A percentile compares a stretch with the other conserved stretches of the same genome.
These are phyloP conservation scores for Pulveroboletus sp. DNA, from an alignment of 768 basidiomycete species.

Conservation along the genomic window DNA sequence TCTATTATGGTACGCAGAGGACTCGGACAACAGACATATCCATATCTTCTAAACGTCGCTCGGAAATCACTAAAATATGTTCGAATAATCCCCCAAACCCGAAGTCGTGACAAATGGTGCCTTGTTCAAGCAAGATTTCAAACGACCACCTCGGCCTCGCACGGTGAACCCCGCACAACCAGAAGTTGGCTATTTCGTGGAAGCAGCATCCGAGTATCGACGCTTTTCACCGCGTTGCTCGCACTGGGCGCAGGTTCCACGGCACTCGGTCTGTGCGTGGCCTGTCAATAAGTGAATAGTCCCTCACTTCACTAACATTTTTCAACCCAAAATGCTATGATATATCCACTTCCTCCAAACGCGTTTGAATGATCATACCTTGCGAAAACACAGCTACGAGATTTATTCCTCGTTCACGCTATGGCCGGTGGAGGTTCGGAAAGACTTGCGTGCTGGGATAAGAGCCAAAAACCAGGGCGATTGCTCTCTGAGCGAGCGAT, in stretches of 20 bases:
- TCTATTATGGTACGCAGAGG: background rate
- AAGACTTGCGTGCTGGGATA: slow-evolving; percentile 62
- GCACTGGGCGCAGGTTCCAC: slow-evolving; percentile 37
- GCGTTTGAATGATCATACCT: background rate
- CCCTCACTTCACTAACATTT: background rate
- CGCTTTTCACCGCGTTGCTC: slow-evolving; percentile 36
- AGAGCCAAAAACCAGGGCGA: slow-evolving; percentile 59
- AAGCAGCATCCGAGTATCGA: slow-evolving; percentile 32
- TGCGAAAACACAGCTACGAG: slow-evolving; percentile 39
- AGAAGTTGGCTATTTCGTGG: slow-evolving; percentile 7
- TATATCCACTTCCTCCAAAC: background rate
- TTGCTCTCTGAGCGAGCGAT: slow-evolving; percentile 44
- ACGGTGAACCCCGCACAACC: background rate
- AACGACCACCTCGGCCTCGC: slow-evolving; percentile 11
- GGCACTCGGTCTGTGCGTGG: slow-evolving; percentile 40
- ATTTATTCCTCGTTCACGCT: slow-evolving; percentile 53
- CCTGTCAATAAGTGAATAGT: background rate
- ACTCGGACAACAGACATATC: background rate
- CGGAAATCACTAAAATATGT: background rate
- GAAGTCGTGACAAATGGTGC: background rate
- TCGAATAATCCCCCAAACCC: background rate
- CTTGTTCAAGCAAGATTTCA: slow-evolving; percentile 2
- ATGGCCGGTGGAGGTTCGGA: slow-evolving; percentile 62
- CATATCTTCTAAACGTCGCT: background rate
- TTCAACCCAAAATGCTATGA: background rate